phyloP scores from a whole-genome alignment of 139 green algal species.

The Edaphochlamys debaryana region DNA sequence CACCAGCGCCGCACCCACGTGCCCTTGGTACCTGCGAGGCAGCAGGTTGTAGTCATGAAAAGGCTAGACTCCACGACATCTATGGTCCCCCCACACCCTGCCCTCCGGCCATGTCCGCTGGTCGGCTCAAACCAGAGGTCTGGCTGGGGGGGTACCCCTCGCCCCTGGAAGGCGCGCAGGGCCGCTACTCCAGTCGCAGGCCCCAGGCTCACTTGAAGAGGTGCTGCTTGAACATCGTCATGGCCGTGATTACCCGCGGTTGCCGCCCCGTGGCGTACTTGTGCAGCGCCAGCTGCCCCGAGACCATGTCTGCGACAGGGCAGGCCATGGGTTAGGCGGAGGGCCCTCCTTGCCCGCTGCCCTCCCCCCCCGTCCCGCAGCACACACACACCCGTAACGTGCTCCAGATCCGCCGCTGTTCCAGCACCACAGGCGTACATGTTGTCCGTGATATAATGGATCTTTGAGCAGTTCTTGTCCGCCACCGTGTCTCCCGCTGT shows the following conservation, averaged over 20 bases:
- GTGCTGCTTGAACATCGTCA: constrained; percentile 97
- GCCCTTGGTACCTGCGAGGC: constrained; percentile 90
- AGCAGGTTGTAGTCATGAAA: neutral
- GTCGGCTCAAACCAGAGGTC: neutral
- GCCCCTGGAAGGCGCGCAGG: no score
- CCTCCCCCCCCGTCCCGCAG: neutral
- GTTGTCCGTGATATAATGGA: constrained; percentile 98
- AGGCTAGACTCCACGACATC: neutral
- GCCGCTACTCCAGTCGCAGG: no score
- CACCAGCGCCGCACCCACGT: constrained; percentile 95
- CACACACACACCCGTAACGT: constrained; percentile 88
- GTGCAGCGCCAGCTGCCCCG: constrained; percentile 91
- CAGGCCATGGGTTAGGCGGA: no score
- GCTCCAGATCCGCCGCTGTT: constrained; percentile 96
- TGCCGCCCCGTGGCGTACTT: constrained; percentile 84
- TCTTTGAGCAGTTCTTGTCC: constrained; percentile 99
- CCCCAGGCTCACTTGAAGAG: constrained; percentile 93
- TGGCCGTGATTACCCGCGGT: constrained; percentile 89
- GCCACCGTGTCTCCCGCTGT: constrained; percentile 95
- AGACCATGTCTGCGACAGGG: constrained; percentile 90
- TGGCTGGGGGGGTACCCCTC: neutral
- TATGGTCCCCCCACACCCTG: no score
- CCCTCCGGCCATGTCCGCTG: no score
- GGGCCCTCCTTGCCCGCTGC: no score
- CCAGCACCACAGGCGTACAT: constrained; percentile 99